Conservation (phyloP, 2,329 filamentous ascomycete genomes). For the Trichoderma harzianum region DNA sequence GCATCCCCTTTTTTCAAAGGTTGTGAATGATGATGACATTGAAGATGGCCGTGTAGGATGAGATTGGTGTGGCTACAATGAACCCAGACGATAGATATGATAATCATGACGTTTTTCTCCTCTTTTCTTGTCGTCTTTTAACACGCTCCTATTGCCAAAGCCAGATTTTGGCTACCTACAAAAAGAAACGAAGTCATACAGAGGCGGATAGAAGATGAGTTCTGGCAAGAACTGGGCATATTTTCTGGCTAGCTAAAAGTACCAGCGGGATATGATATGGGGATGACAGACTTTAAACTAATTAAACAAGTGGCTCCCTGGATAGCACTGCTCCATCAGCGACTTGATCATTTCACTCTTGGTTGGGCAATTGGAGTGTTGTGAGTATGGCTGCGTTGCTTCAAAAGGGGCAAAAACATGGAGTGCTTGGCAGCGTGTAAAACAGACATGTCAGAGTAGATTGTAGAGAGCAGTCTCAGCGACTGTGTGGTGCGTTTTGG, state of each 20-base stretch:
- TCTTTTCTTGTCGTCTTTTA: background rate
- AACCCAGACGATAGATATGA: background rate
- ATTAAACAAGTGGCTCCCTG: background rate
- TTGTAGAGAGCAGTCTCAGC: constrained; percentile 7
- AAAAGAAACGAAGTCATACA: background rate
- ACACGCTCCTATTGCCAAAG: background rate
- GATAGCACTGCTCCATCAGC: background rate
- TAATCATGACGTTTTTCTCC: background rate
- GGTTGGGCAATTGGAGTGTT: background rate
- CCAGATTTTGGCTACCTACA: background rate
- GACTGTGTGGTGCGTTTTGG: background rate
- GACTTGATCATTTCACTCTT: background rate
- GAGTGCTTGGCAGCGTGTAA: background rate
- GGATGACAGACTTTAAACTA: background rate
- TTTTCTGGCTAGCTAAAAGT: background rate
- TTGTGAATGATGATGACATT: background rate
- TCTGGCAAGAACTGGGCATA: background rate
- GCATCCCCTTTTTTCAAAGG: background rate
- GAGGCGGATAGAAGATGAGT: background rate
- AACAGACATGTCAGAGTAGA: background rate
- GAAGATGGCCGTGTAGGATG: background rate
- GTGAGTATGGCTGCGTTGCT: background rate
- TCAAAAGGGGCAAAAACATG: background rate
- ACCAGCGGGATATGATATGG: background rate
- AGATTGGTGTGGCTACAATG: background rate